phyloP scores from a whole-genome alignment of 2,329 filamentous ascomycete species.

The Herpotrichia juniperi region DNA sequence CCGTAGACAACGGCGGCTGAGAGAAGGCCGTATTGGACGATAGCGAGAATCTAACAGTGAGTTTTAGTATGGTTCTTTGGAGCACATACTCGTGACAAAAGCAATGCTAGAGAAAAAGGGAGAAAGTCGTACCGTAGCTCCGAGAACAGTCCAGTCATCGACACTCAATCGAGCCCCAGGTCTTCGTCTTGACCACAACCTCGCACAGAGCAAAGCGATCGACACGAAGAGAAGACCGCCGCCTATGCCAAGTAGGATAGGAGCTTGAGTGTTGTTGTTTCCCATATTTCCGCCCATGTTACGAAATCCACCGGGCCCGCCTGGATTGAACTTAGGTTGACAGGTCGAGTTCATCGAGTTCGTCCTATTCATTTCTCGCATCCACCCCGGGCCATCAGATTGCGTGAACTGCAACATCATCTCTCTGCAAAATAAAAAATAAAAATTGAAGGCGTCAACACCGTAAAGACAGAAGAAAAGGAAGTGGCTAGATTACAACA shows the following conservation, averaged over 20 bases:
- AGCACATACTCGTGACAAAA: neutral
- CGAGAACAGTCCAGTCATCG: conserved; percentile 29
- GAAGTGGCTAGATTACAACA: conserved; percentile 1
- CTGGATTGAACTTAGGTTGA: conserved; percentile 3
- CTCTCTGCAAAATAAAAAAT: conserved; percentile 1
- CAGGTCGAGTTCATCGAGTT: no score
- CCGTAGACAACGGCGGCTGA: conserved; percentile 23
- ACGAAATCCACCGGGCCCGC: neutral
- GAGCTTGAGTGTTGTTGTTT: conserved; percentile 22
- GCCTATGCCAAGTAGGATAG: conserved; percentile 27
- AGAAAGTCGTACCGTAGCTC: conserved; percentile 21
- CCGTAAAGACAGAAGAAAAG: neutral
- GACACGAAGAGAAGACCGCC: conserved; percentile 24
- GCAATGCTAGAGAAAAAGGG: neutral
- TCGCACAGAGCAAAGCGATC: conserved; percentile 20
- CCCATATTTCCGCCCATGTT: neutral
- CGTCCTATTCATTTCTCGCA: no score
- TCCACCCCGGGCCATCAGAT: no score
- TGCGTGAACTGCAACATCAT: no score
- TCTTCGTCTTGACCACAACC: conserved; percentile 25
- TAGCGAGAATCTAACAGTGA: conserved; percentile 26
- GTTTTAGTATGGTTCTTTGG: neutral
- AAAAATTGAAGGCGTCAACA: neutral
- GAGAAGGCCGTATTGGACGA: conserved; percentile 24
- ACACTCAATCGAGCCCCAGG: conserved; percentile 16